Base-by-base conservation (phyloP, 805 yeast species). In the Ogataea minuta region DNA sequence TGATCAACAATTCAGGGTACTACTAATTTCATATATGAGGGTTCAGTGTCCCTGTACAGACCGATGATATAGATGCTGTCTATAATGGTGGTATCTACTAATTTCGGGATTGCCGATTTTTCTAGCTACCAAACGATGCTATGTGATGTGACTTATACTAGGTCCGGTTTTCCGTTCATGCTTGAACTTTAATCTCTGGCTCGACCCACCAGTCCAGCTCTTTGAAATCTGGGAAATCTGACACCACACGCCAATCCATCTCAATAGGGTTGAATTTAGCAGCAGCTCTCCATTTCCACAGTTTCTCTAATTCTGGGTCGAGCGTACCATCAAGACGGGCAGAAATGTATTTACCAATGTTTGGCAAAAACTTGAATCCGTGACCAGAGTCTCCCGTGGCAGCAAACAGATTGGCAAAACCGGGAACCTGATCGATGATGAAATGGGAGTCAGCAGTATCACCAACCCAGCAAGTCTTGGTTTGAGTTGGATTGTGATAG, bases 381-480 rank as follows among this genome's bases (percentile, higher is more conserved):
- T 71, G 76, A 8, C 76, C 74, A 3, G 75, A 64, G 48, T 71
- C 76, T 12, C 77, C 77, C 7, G 71, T 59, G 0, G 73, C 74
- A n/a, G 71, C 66, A 35, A 44, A 60, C 2, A 68, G 53, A 17
- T 61, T 62, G 0, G 39, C 29, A 13, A 45, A 44, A 1, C 48
- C 48, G 2, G 76, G 76, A 15, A 65, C 59, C 19, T 42, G 42
- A 44, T 70, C 72, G 15, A 71, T 63, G 11, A 71, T 50, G 36
- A 69, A 70, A 41, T 70, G 64, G 5, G 67, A 56, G 39, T 66
- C 66, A 7, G 64, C 46, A 5, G 75, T 63, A 43, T 72, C 76
- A 16, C 71, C 62, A 30, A 62, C 54, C 64, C 70, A 59, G 47
- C 72, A 68, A 5, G 59, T 47, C 37, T 66, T 68, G 15, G 62